Base-by-base conservation (phyloP, 768 basidiomycete species). In the Tricholomella constricta region DNA sequence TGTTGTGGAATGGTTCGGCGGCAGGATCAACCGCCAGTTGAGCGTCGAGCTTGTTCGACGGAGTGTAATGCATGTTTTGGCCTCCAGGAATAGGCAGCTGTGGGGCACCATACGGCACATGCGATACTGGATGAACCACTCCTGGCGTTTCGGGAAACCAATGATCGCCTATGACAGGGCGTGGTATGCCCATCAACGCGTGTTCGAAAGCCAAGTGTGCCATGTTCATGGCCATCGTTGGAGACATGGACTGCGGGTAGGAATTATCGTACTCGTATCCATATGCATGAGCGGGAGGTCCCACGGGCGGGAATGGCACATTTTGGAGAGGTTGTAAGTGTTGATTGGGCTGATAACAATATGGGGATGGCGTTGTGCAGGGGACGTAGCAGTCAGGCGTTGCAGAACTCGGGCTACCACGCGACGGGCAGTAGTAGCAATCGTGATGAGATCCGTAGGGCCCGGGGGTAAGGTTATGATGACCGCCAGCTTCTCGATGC, bases 361-460 rank as follows among this genome's bases (percentile, higher is more conserved):
- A 53, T 1, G 60, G 60, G 26, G 62, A 59, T n/a, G 55, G 55
- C n/a, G 62, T 57, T 27, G 57, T 46, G 31, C 60, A 63, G 9
- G 61, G 41, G 2, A 37, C 35, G 47, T 63, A 58, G 35, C 45
- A 60, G 25, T 48, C 47, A 38, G 23, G 42, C 2, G 54, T 14
- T 1, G 44, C 20, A 7, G 48, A 29, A 51, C 34, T 54, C 15
- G 57, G 51, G 31, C 31, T 55, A 20, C 62, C 60, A 10, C 68
- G 60, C 6, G 69, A 69, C 5, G 72, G 72, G 48, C 66, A 73
- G 49, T 72, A 73, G 49, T 61, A 63, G 50, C 60, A 67, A 37
- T 66, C 65, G 3, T 56, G 61, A 38, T 63, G 31, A 32, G 31
- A 49, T 2, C 54, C 44, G 36, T 54, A 60, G 40, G 52, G 36